Evolutionary conservation across 192 early-diverging fungal species (phyloP).

Genomic region (Linnemannia schmuckeri): DNA sequence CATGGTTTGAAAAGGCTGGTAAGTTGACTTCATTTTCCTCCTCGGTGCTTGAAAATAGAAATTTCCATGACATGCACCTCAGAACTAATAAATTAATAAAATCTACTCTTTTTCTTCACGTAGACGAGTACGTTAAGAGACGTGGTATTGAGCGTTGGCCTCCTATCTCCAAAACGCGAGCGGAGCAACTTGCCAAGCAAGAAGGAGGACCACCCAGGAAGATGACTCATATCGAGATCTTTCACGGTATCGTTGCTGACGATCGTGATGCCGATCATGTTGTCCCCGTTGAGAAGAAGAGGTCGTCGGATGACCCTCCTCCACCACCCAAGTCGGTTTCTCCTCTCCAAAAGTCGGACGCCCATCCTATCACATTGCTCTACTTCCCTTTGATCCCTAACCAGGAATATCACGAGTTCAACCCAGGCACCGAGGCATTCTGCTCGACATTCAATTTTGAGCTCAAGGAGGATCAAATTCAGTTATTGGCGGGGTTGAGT

Average conservation of each 20-base stretch:
- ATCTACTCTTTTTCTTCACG: background rate
- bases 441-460: conserved; percentile 79
- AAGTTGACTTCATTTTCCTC: background rate
- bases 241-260: conserved; percentile 51
- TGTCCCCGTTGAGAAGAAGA: conserved; percentile 43
- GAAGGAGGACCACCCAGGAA: conserved; percentile 61
- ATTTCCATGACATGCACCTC: no score
- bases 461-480: conserved; percentile 75
- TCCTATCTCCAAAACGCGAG: conserved; percentile 47
- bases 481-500: conserved; percentile 68
- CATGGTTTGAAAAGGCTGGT: conserved; percentile 71
- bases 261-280: conserved; percentile 56
- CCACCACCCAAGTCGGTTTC: background rate
- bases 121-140: conserved; percentile 72
- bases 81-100: background rate
- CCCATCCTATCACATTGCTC: conserved; percentile 61
- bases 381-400: conserved; percentile 80
- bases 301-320: background rate
- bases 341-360: background rate
- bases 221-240: conserved; percentile 61
- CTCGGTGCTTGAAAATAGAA: background rate
- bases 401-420: conserved; percentile 67
- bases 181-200: conserved; percentile 39
- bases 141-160: conserved; percentile 73
- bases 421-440: conserved; percentile 74